Evolutionary conservation across 2,329 filamentous ascomycete genomes (phyloP).

Genomic region (Fusarium clavum): DNA sequence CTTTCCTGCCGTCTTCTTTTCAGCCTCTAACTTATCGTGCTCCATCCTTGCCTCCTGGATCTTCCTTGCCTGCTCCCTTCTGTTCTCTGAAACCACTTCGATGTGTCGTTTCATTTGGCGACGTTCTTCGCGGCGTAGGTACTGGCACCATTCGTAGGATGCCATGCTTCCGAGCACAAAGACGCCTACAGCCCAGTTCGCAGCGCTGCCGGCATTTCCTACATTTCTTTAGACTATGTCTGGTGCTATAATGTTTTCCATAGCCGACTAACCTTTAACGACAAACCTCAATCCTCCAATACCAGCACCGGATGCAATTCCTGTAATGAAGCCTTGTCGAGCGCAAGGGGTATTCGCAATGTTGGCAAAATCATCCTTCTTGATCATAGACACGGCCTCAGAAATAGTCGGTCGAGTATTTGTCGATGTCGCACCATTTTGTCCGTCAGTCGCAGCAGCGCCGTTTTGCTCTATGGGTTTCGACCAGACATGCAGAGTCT

Average conservation of each 20-base stretch:
- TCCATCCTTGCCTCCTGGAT: constrained; percentile 57
- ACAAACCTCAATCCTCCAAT: constrained; percentile 80
- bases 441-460: constrained; percentile 30
- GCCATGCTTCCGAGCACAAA: constrained; percentile 77
- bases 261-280: constrained; percentile 71
- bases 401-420: constrained; percentile 55
- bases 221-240: constrained; percentile 22
- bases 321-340: constrained; percentile 82
- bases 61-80: constrained; percentile 58
- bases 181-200: constrained; percentile 86
- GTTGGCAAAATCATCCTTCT: constrained; percentile 74
- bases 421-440: constrained; percentile 35
- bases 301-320: constrained; percentile 82
- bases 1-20: constrained; percentile 52
- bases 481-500: constrained; percentile 53
- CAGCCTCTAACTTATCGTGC: constrained; percentile 48
- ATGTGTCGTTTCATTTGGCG: constrained; percentile 87
- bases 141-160: constrained; percentile 88
- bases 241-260: neutral
- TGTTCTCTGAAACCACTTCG: constrained; percentile 70
- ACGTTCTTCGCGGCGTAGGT: constrained; percentile 77
- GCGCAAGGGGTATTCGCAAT: constrained; percentile 86
- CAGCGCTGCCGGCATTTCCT: constrained; percentile 62
- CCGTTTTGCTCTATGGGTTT: constrained; percentile 49
- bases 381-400: constrained; percentile 76